Evolutionary conservation across 148 eudicot species (phyloP), one percentile per base, ranked within the genome.

Genomic region (Drosera capensis): DNA sequence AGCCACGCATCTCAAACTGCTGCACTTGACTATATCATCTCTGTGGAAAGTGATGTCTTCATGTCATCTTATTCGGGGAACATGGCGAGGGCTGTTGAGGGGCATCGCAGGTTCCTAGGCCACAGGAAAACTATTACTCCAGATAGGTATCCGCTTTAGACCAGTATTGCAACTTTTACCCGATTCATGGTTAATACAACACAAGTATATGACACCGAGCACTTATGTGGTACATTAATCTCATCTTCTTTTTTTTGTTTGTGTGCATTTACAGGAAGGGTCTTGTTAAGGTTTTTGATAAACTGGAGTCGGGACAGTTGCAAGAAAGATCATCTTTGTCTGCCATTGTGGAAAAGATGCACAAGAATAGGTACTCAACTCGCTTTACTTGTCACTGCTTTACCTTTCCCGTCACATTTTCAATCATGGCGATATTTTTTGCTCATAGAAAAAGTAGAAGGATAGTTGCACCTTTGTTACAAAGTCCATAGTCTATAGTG

Each of bases 1-100:
- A 90, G 84, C 54, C 94, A 90, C 75, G 83, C 94, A 48, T 90
- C 97, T 51, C 97, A 90, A 65, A 90, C 84, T 94, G 97, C 97
- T 30, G 94, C 97, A 30, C 74, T 90, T 17, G 97, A 90, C 72
- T 90, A 77, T 43, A 78, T 90, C 75, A 94, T 90, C 52, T 80
- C 97, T 16, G 74, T 75, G 45, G 92, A 92, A 23, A 90, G 95
- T 62, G 50, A 75, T 53, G 57, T 63, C 24, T 90, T 90, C 56
- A 42, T 90, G 46, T 93, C 97, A 14, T 75, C 97, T 31, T 90
- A 90, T 48, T 92, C 83, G 54, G 97, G 97, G 17, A 90, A 90
- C 74, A 90, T 90, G 97, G 97, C 97, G 55, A 84, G 68, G 64
- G 55, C 84, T 13, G 97, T 90, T 40, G 97, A 84, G 71, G 97